These are phyloP conservation scores for Drechmeria coniospora DNA, from an alignment of 2,329 filamentous ascomycete species.

Conservation along the genomic window DNA sequence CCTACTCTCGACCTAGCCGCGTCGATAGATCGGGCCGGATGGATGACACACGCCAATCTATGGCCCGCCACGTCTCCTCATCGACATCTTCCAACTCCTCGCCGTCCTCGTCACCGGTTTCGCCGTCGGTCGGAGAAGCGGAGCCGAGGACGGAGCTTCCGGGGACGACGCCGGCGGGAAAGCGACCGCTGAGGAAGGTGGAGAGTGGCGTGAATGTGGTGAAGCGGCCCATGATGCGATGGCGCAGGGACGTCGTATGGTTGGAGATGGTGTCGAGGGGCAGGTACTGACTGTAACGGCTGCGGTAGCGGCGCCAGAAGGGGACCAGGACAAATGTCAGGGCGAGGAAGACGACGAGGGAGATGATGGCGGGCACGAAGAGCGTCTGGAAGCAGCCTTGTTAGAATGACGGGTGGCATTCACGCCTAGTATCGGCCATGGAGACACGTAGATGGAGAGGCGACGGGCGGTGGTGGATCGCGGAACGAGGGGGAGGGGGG, in stretches of 20 bases:
- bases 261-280: constrained; percentile 49
- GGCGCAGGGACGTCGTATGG: constrained; percentile 37
- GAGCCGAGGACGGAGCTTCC: too few species aligned
- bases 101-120: constrained; percentile 41
- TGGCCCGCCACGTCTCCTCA: constrained; percentile 26
- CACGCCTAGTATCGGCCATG: too few species aligned
- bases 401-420: constrained; percentile 1
- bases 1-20: constrained; percentile 60
- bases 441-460: too few species aligned
- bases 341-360: constrained; percentile 51
- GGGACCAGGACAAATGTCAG: constrained; percentile 51
- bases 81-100: constrained; percentile 52
- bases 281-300: constrained; percentile 59
- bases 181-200: constrained; percentile 33
- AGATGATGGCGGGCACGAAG: constrained; percentile 54
- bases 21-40: constrained; percentile 32
- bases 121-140: constrained; percentile 29
- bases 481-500: too few species aligned
- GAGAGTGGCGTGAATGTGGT: constrained; percentile 22
- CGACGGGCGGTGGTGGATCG: too few species aligned
- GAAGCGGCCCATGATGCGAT: constrained; percentile 25
- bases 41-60: constrained; percentile 18
- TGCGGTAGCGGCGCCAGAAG: constrained; percentile 52
- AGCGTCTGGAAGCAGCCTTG: constrained; percentile 42
- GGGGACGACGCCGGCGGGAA: too few species aligned